phyloP scores from a whole-genome alignment of 768 basidiomycete genomes.

The Tylopilus sp. region DNA sequence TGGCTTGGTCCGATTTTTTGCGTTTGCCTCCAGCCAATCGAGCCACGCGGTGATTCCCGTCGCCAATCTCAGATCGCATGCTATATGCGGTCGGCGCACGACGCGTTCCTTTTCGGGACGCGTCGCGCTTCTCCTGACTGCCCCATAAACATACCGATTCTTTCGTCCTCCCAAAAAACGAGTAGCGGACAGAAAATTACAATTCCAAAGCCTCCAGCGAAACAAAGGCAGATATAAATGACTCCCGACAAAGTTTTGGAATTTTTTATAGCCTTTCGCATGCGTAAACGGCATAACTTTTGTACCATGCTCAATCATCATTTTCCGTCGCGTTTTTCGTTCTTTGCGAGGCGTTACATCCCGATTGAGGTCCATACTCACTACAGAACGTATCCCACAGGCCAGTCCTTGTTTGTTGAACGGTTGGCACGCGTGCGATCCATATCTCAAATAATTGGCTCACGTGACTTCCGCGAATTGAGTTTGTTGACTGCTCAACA shows the following conservation, averaged over 20 bases:
- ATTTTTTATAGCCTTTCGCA: constrained; percentile 18
- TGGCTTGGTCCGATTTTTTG: neutral
- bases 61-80: constrained; percentile 32
- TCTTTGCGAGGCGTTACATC: constrained; percentile 12
- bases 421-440: constrained; percentile 12
- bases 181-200: constrained; percentile 28
- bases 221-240: constrained; percentile 17
- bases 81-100: constrained; percentile 34
- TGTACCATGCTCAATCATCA: neutral
- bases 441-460: constrained; percentile 32
- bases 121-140: constrained; percentile 26
- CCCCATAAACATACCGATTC: constrained; percentile 29
- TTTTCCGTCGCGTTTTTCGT: constrained; percentile 16
- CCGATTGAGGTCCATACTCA: constrained; percentile 4
- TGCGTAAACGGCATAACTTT: constrained; percentile 18
- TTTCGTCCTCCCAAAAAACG: constrained; percentile 25
- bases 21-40: constrained; percentile 15
- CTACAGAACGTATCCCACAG: constrained; percentile 1
- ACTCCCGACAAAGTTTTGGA: constrained; percentile 12
- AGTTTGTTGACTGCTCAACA: constrained; percentile 40
- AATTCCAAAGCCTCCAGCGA: constrained; percentile 15
- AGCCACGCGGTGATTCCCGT: constrained; percentile 12
- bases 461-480: constrained; percentile 38
- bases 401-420: constrained; percentile 2
- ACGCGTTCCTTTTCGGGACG: constrained; percentile 39